Conservation (phyloP, 257 asterid genomes). For the Plantago ovata region DNA sequence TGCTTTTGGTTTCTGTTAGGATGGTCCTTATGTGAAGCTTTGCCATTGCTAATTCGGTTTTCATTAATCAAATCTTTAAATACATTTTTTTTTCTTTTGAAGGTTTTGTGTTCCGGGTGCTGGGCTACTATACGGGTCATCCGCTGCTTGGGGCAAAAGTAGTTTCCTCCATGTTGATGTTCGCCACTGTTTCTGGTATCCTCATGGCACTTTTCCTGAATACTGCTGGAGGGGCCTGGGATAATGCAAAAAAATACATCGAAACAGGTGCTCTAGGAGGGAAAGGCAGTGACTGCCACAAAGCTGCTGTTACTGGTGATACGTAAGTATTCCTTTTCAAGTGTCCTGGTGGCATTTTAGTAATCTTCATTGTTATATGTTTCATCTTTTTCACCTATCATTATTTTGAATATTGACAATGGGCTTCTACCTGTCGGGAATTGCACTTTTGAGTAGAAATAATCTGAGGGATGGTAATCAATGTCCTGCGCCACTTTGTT, state of each 20-base stretch:
- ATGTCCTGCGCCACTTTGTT: too few relatives aligned
- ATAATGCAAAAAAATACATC: slow-evolving; percentile 95
- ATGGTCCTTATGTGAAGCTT: neutral
- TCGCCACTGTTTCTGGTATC: slow-evolving; percentile 95
- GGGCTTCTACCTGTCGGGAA: neutral
- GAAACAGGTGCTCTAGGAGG: slow-evolving; percentile 99
- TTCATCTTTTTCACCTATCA: neutral
- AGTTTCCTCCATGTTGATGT: slow-evolving; percentile 94
- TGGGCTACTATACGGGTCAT: slow-evolving; percentile 91
- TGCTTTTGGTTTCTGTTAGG: slow-evolving; percentile 1
- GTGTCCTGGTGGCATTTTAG: neutral
- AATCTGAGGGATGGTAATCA: too few relatives aligned
- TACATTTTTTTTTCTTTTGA: neutral
- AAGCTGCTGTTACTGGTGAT: slow-evolving; percentile 97
- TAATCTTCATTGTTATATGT: neutral
- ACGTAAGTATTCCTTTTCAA: slow-evolving; percentile 57
- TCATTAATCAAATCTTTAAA: neutral
- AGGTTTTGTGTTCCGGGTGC: slow-evolving; percentile 80
- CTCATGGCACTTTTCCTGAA: slow-evolving; percentile 99
- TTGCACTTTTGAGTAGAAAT: neutral
- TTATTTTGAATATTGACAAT: neutral
- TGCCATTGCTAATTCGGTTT: neutral
- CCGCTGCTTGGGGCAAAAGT: slow-evolving; percentile 98
- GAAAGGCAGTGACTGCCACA: slow-evolving; percentile 96
- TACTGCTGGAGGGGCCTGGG: slow-evolving; percentile 99